A percentile compares a stretch with the other conserved stretches of the same genome.
These are phyloP conservation scores for Aspergillus biplanus DNA, from an alignment of 495 filamentous ascomycete genomes.

Conservation along the genomic window DNA sequence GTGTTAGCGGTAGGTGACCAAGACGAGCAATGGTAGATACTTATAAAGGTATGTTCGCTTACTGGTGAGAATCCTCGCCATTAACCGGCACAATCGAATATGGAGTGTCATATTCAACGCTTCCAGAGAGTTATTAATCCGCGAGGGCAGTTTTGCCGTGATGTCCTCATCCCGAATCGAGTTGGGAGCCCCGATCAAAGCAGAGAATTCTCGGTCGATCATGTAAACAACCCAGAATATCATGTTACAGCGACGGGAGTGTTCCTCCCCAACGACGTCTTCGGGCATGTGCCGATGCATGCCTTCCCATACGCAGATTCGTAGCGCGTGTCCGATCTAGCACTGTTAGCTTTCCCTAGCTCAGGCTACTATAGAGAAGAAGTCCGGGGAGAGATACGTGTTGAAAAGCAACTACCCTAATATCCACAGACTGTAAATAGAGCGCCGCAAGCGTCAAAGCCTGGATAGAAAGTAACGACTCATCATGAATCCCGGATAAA, in stretches of 20 bases:
- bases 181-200: slow-evolving; percentile 41
- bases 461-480: slow-evolving; percentile 39
- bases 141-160: slow-evolving; percentile 36
- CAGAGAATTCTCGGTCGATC: slow-evolving; percentile 41
- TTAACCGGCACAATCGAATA: slow-evolving; percentile 34
- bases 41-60: slow-evolving; percentile 4
- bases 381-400: slow-evolving; percentile 26
- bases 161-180: slow-evolving; percentile 45
- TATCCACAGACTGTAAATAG: slow-evolving; percentile 44
- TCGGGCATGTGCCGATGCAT: slow-evolving; percentile 41
- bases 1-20: slow-evolving; percentile 2
- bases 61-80: slow-evolving; percentile 37
- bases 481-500: slow-evolving; percentile 37
- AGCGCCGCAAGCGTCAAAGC: slow-evolving; percentile 38
- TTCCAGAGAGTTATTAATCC: slow-evolving; percentile 31
- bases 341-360: not conserved
- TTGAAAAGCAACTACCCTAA: slow-evolving; percentile 40
- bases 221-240: slow-evolving; percentile 48
- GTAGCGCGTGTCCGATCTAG: slow-evolving; percentile 43
- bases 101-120: slow-evolving; percentile 31
- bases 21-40: no score
- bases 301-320: slow-evolving; percentile 40
- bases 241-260: slow-evolving; percentile 35
- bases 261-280: slow-evolving; percentile 27
- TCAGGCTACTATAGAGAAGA: not conserved